Evolutionary conservation across 2,329 filamentous ascomycete genomes (phyloP).

Genomic region (Dryadomyces quercus-mongolicae): DNA sequence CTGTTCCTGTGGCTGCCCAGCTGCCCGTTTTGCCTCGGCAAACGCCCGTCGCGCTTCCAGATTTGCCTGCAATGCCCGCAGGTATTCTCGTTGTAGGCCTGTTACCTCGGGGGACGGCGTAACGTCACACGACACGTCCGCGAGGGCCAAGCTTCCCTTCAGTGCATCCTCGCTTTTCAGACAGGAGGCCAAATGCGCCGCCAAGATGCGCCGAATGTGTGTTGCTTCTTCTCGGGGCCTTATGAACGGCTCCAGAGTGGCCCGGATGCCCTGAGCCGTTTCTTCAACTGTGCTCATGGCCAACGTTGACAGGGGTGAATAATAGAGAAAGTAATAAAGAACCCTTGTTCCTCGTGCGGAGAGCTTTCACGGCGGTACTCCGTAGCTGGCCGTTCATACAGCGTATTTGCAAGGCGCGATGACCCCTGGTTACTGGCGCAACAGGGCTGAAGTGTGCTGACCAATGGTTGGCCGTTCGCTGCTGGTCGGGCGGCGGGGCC

Average conservation of each 20-base stretch:
- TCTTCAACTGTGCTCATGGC: background rate
- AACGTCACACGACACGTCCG: slow-evolving; percentile 25
- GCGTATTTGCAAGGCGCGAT: background rate
- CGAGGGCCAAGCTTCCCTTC: slow-evolving; percentile 28
- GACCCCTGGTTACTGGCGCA: background rate
- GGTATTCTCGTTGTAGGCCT: slow-evolving; percentile 41
- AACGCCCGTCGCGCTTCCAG: slow-evolving; percentile 33
- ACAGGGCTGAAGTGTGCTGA: background rate
- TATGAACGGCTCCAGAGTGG: slow-evolving; percentile 36
- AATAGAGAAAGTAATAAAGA: too few relatives aligned
- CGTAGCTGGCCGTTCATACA: background rate
- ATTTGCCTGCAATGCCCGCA: slow-evolving; percentile 41
- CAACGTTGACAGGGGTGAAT: too few relatives aligned
- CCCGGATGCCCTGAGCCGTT: slow-evolving; percentile 7
- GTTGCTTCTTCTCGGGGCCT: slow-evolving; percentile 44
- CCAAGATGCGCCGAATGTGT: slow-evolving; percentile 42
- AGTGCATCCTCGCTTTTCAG: slow-evolving; percentile 21
- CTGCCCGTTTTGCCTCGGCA: slow-evolving; percentile 13
- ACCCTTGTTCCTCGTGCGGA: background rate
- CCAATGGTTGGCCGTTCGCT: slow-evolving; percentile 5
- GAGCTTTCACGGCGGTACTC: background rate
- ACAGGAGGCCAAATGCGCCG: slow-evolving; percentile 38
- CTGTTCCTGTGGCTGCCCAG: slow-evolving; percentile 3
- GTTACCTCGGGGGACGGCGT: slow-evolving; percentile 23
- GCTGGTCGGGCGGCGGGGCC: slow-evolving; percentile 2